Base-by-base conservation (phyloP, 2,329 filamentous ascomycete genomes). In the Trichoderma koningiopsis region DNA sequence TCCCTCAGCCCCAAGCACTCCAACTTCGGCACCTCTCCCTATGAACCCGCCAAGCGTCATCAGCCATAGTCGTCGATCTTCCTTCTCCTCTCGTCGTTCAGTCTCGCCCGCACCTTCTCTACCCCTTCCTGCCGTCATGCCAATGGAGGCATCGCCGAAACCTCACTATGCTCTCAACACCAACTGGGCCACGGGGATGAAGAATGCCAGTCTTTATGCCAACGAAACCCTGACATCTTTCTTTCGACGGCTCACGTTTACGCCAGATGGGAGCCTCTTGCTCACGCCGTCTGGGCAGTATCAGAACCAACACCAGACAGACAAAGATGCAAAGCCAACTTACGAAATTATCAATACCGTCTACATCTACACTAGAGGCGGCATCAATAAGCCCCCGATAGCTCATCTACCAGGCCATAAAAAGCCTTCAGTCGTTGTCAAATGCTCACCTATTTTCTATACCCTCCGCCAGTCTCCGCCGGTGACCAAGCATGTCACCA, bases 181-280 rank as follows among this genome's bases (percentile, higher is more conserved):
- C 35, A 83, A 81, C 43, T 79, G 79, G 72, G 84, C 87, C 35
- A 74, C 91, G 19, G 91, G 91, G 11, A 87, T 93, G 65, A 93
- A 91, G 77, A 97, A 97, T 75, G 90, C 94, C 53, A 94, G 90
- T 74, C 90, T 99, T 57, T 99, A 99, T 78, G 94, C 94, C 57
- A 98, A 97, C 75, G 96, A 99, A 81, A 97, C 95, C 0, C 87
- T 98, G 70, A 97, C 95, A 0, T 98, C 96, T 0, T 99, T 99
- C 82, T 99, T 99, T 82, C 88, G 96, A 64, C 89, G 96, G 58
- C 84, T 99, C 61, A 94, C 95, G 0, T 99, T 99, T 77, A 94
- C 96, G 1, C 95, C 96, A 0, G 96, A 99, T 77, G 96, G 96
- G 31, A 97, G 94, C 77, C 84, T 99, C 61, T 86, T 99, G 5